phyloP scores from a whole-genome alignment of 2,329 filamentous ascomycete species.

The Hypoxylon sp. region DNA sequence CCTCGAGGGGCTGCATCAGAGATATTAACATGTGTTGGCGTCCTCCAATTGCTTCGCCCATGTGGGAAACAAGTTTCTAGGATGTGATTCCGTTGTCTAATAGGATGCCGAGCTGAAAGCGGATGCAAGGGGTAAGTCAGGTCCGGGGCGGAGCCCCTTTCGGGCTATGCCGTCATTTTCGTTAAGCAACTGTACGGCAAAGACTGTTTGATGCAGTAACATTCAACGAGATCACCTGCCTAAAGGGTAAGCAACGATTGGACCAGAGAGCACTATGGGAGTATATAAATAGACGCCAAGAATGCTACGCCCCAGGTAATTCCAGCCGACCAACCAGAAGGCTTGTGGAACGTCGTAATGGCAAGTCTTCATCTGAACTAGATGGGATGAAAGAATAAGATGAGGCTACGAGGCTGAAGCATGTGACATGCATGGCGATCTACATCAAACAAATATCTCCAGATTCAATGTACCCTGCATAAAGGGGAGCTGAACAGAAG shows the following conservation, averaged over 20 bases:
- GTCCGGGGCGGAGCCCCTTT: constrained; percentile 7
- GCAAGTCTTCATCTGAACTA: neutral
- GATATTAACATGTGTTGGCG: neutral
- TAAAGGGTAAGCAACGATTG: constrained; percentile 9
- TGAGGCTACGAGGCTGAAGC: constrained; percentile 27
- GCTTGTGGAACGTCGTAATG: neutral
- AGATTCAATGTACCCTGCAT: constrained; percentile 1
- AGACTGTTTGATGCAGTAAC: constrained; percentile 21
- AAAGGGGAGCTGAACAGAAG: neutral
- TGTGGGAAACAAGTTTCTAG: neutral
- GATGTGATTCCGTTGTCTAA: neutral
- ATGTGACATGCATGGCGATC: neutral
- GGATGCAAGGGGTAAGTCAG: constrained; percentile 11
- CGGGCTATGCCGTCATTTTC: constrained; percentile 1
- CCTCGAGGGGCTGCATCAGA: neutral
- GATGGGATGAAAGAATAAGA: neutral
- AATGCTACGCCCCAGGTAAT: neutral
- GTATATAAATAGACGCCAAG: constrained; percentile 13
- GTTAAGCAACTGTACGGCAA: constrained; percentile 17
- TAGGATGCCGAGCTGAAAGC: neutral
- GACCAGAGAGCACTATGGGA: neutral
- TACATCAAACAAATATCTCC: neutral
- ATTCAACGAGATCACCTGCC: constrained; percentile 16
- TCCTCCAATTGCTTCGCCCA: neutral
- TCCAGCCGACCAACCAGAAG: neutral